These are phyloP conservation scores for Colletotrichum gloeosporioides DNA, from an alignment of 2,329 filamentous ascomycete genomes.

Conservation along the genomic window DNA sequence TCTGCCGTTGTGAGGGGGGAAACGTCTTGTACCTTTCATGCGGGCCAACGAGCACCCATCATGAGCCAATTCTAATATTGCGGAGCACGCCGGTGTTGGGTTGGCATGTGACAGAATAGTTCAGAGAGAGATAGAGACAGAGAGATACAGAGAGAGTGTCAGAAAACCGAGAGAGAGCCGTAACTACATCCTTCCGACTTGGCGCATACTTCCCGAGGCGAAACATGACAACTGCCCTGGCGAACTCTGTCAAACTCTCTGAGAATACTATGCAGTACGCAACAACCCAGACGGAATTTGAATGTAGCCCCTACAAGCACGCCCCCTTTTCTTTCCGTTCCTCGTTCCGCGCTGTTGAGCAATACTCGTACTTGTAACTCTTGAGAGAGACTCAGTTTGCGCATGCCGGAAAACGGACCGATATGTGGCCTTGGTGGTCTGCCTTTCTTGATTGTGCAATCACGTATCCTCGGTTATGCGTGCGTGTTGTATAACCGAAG, in stretches of 20 bases:
- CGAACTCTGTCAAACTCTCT: constrained; percentile 1
- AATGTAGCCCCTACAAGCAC: not conserved
- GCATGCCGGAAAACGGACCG: not conserved
- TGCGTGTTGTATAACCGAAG: not conserved
- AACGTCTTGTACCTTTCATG: not conserved
- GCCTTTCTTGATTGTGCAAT: not conserved
- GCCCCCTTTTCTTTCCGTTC: not conserved
- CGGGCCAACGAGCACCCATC: not conserved
- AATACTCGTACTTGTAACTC: not conserved
- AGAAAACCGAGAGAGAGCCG: not conserved
- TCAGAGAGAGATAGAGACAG: not conserved
- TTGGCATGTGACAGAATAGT: constrained; percentile 9
- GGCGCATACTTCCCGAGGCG: constrained; percentile 12
- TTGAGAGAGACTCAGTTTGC: not conserved
- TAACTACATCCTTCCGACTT: not conserved
- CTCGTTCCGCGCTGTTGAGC: not conserved
- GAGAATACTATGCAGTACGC: too few species aligned
- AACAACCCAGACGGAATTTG: not conserved
- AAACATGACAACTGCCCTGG: constrained; percentile 14
- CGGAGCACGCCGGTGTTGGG: not conserved
- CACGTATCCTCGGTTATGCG: not conserved
- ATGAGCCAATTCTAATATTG: not conserved
- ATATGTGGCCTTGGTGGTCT: not conserved
- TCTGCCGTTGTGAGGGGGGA: not conserved
- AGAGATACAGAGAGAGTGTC: not conserved